Evolutionary conservation across 2,329 filamentous ascomycete genomes (phyloP), one percentile per base, ranked within the genome.

Genomic region (Bimuria novae-zelandiae): DNA sequence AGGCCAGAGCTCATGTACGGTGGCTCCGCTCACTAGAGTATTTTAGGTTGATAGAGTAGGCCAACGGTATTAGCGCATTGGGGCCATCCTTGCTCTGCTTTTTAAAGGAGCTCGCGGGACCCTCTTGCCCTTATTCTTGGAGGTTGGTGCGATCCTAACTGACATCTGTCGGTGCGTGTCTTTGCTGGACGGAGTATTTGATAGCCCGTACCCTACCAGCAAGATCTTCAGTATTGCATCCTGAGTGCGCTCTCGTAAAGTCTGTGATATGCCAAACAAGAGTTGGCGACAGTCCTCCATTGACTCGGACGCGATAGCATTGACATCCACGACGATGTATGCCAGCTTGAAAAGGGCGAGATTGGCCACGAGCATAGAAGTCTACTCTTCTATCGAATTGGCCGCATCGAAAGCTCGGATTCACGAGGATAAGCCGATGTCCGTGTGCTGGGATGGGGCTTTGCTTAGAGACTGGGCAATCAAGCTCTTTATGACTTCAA

Each of bases 401-500:
- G 52, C 55, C 1, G 48, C 33, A 19, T 50, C 17, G 44, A 58
- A 55, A 7, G 32, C 47, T 11, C 52, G 49, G 3, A 55, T 11
- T 12, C 51, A 17, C 3, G 33, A 47, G 11, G 48, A 46, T 11
- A 58, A 11, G 4, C 22, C 19, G n/a, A 41, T n/a, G 30, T 55
- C 52, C 5, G 49, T 51, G 7, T 49, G 40, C 5, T 23, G 7
- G 8, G 25, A 37, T n/a, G 41, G 17, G 5, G 27, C 49, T 22
- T 8, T 27, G 10, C 25, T 43, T 5, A 58, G 32, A 19, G 36
- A 16, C 37, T 58, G 55, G 7, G 14, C 29, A 17, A 58, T 42
- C 7, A 52, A 29, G 17, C 52, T 55, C 35, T 55, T 58, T 3
- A 57, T 29, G 2, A 55, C 33, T 6, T 54, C 51, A 12, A 54